Conservation (phyloP, 2,329 filamentous ascomycete genomes). For the Cladophialophora bantiana region DNA sequence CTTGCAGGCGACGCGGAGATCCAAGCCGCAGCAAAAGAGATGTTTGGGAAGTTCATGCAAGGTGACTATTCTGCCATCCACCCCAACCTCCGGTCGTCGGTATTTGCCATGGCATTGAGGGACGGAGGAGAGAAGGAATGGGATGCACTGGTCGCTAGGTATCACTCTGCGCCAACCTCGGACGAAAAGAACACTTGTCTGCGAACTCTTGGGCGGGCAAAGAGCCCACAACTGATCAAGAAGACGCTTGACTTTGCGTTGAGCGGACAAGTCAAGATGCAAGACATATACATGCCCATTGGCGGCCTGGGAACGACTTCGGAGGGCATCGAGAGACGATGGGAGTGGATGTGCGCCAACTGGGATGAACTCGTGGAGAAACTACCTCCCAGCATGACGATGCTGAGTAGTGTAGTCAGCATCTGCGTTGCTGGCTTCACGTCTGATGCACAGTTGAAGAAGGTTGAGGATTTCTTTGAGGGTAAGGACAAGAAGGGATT, state of each 20-base stretch:
- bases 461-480: constrained; percentile 81
- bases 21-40: constrained; percentile 80
- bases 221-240: constrained; percentile 79
- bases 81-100: constrained; percentile 86
- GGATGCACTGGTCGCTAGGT: constrained; percentile 76
- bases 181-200: constrained; percentile 94
- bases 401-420: constrained; percentile 83
- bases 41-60: constrained; percentile 83
- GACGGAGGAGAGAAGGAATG: constrained; percentile 89
- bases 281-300: constrained; percentile 91
- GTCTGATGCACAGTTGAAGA: constrained; percentile 73
- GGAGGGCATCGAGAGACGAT: constrained; percentile 80
- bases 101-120: constrained; percentile 83
- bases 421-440: constrained; percentile 85
- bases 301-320: constrained; percentile 77
- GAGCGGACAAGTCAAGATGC: constrained; percentile 84
- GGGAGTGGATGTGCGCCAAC: constrained; percentile 82
- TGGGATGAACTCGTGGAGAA: constrained; percentile 85
- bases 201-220: constrained; percentile 79
- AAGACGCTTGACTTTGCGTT: constrained; percentile 78
- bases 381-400: constrained; percentile 83
- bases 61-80: constrained; percentile 85
- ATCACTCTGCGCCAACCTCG: constrained; percentile 74
- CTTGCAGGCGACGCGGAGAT: constrained; percentile 79
- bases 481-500: constrained; percentile 85